Conservation (phyloP, 108 stramenopile species). For the Skeletonema grethae region DNA sequence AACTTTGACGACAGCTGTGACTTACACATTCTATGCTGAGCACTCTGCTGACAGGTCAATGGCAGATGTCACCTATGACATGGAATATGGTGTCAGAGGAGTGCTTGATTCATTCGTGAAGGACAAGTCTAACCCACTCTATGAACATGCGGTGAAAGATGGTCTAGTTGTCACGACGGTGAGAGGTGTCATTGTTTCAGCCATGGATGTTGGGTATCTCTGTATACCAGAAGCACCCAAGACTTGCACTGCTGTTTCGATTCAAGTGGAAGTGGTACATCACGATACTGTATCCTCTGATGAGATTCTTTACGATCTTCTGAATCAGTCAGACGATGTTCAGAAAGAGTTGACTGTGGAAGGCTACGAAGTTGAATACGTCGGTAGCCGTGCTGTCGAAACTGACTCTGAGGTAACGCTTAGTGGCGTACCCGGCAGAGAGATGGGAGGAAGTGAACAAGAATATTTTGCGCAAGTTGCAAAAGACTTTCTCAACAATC, state of each 20-base stretch:
- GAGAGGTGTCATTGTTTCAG: slow-evolving; percentile 15
- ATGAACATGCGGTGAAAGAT: slow-evolving; percentile 15
- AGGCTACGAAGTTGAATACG: slow-evolving; percentile 33
- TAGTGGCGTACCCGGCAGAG: slow-evolving; percentile 31
- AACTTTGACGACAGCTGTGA: slow-evolving; percentile 20
- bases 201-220: slow-evolving; percentile 33
- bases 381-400: slow-evolving; percentile 30
- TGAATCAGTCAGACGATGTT: slow-evolving; percentile 19
- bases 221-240: slow-evolving; percentile 37
- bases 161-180: slow-evolving; percentile 19
- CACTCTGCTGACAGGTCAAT: slow-evolving; percentile 18
- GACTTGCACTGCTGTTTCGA: slow-evolving; percentile 32
- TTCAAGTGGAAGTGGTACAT: slow-evolving; percentile 31
- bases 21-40: slow-evolving; percentile 35
- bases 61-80: slow-evolving; percentile 15
- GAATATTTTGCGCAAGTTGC: slow-evolving; percentile 34
- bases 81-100: slow-evolving; percentile 22
- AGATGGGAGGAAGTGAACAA: slow-evolving; percentile 37
- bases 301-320: slow-evolving; percentile 29
- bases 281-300: slow-evolving; percentile 18
- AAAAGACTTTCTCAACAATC: slow-evolving; percentile 25
- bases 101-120: slow-evolving; percentile 24
- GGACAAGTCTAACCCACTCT: slow-evolving; percentile 15
- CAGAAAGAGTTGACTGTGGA: slow-evolving; percentile 25
- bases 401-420: slow-evolving; percentile 31